Evolutionary conservation across 2,329 filamentous ascomycete species (phyloP), one percentile per base, ranked within the genome.

Genomic region (Helicocarpus griseus): DNA sequence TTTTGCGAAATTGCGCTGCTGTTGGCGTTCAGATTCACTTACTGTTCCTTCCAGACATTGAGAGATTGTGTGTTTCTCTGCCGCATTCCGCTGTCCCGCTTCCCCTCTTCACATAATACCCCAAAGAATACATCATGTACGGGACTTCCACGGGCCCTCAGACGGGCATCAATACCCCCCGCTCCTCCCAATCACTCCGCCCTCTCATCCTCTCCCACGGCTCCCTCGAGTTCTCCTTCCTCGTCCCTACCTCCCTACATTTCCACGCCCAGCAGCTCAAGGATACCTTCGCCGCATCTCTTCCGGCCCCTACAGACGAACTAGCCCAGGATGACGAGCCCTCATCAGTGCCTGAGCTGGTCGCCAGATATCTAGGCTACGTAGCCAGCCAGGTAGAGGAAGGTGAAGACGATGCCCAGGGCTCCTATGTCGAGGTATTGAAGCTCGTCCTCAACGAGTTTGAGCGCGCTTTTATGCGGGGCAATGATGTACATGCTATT

Each of bases 311-410:
- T 53, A 98, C 94, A 67, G 93, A 98, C 68, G 93, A 98, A 77
- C 82, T 97, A 58, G 94, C 93, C 55, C 89, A 91, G 68, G 94
- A 98, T 76, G 93, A 98, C 63, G 94, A 98, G 77, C 93, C 93
- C n/a, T 97, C 93, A 35, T 98, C 94, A 22, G 83, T 90, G 44
- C 76, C 88, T 41, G 93, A 98, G 75, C 79, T 98, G 54, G 89
- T 98, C 29, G 90, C 89, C 56, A 83, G 91, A 68, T 98, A 95
- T 72, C 83, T 98, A 66, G 89, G 89, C 61, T 94, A 89, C 67
- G 80, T 96, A 55, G 89, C 91, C 58, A 76, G 81, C 57, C 87
- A 96, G 74, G 86, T 96, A 36, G 89, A 95, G 51, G 87, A 94
- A 63, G 89, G 89, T 52, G 93, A 97, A 65, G 91, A 96, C 64